Evolutionary conservation across 495 filamentous ascomycete species (phyloP), one percentile per base, ranked within the genome.

Genomic region (Aspergillus sclerotioniger): DNA sequence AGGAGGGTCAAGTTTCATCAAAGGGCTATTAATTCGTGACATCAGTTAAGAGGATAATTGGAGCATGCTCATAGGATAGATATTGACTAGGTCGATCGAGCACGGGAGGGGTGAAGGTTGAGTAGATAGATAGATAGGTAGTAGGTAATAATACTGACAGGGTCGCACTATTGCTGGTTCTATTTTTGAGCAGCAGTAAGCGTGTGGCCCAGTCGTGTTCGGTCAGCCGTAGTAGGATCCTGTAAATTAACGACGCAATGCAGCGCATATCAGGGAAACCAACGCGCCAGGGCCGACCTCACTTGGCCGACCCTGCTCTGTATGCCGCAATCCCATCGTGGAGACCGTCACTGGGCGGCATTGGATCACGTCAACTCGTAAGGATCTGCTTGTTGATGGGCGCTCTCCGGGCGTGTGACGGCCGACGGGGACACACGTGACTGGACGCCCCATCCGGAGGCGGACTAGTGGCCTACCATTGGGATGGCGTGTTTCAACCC

Each of bases 401-500:
- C n/a, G n/a, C 13, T 6, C 6, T 45, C 10, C 8, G 17, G 28
- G 25, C 3, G 15, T 49, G 44, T 56, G 44, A 49, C 54, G 46
- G 44, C 19, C 45, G 29, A 21, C 46, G 44, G 48, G 41, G 25
- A 2, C 56, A 39, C 56, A 58, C 56, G 56, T 58, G 56, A 58
- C 32, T 5, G n/a, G 19, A 13, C 9, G 37, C 37, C 37, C 37
- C 37, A 13, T 41, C 37, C 3, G 52, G 44, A 25, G 43, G 39
- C 13, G 21, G 43, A 41, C 48, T 47, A 47, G 53, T 57, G 57
- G 51, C 57, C 43, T 60, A 48, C 44, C 51, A 54, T 49, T 43
- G 32, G 43, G 47, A 31, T 55, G 57, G 58, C 35, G 58, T 51
- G 62, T 64, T 64, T 64, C 62, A 61, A 35, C 56, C n/a, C 32